Conservation (phyloP, 163 green algal species). For the Prototheca wickerhamii region DNA sequence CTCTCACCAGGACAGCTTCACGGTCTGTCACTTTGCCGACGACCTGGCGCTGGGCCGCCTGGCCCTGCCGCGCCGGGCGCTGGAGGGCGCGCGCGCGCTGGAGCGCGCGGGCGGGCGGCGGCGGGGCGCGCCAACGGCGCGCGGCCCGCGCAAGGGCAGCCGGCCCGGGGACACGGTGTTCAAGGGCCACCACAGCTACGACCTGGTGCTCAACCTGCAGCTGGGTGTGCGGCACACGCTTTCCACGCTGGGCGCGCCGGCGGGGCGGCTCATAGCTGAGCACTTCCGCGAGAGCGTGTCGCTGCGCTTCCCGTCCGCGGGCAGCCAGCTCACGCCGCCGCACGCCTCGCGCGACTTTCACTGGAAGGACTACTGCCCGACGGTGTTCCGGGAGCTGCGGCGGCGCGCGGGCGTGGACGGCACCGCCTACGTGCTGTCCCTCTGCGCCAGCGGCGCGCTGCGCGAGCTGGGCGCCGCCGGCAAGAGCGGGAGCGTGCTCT, state of each 20-base stretch:
- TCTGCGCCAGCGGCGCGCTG: slow-evolving; percentile 65
- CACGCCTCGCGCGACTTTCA: slow-evolving; percentile 75
- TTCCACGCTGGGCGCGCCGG: slow-evolving; percentile 31
- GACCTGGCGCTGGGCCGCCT: too few species aligned
- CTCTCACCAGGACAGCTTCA: too few species aligned
- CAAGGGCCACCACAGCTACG: slow-evolving; percentile 7
- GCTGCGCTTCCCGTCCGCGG: neutral
- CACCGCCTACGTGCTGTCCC: slow-evolving; percentile 80
- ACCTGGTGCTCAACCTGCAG: slow-evolving; percentile 34
- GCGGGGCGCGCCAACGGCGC: too few species aligned
- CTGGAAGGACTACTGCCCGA: slow-evolving; percentile 92
- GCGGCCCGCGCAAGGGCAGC: too few species aligned
- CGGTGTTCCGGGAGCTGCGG: slow-evolving; percentile 71
- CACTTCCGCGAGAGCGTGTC: neutral
- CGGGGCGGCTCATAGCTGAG: neutral
- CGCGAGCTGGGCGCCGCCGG: slow-evolving; percentile 71
- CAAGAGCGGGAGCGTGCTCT: slow-evolving; percentile 73
- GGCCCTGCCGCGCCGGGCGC: too few species aligned
- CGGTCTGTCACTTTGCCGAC: too few species aligned
- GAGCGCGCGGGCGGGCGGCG: too few species aligned
- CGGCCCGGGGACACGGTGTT: too few species aligned
- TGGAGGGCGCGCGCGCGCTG: too few species aligned
- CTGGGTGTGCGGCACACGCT: slow-evolving; percentile 55
- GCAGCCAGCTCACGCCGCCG: slow-evolving; percentile 23
- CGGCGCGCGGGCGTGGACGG: slow-evolving; percentile 67